Evolutionary conservation across 139 green algal genomes (phyloP), one percentile per base, ranked within the genome.

Genomic region (Ettlia oleoabundans): DNA sequence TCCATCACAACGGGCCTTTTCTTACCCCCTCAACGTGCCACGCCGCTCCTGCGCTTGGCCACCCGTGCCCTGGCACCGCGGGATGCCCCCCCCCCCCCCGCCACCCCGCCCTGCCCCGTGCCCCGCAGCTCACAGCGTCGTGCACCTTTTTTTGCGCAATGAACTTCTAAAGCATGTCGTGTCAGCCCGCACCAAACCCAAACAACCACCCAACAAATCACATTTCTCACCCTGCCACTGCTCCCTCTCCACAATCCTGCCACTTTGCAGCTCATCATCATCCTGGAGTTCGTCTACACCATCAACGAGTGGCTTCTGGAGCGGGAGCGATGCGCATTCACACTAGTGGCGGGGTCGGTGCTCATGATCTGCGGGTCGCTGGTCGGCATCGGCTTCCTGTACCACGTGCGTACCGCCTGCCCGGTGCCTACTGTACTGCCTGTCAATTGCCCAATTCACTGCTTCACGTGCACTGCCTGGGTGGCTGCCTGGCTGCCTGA

Each of bases 201-300:
- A n/a, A n/a, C n/a, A n/a, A n/a, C n/a, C n/a, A n/a, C n/a, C n/a
- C n/a, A n/a, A n/a, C n/a, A n/a, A n/a, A n/a, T n/a, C n/a, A n/a
- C n/a, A n/a, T n/a, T n/a, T n/a, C n/a, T n/a, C n/a, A n/a, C n/a
- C n/a, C n/a, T n/a, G n/a, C 32, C 41, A 7, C 40, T 58, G 7
- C 51, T 58, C 18, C 2, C 58, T 6, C 21, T 19, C 58, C 58
- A 19, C 58, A 66, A n/a, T n/a, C n/a, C 24, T 33, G 0, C 24
- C 68, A 26, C 41, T 61, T 37, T 38, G 72, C 87, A 90, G 74
- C 83, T 96, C 35, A 52, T 97, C 7, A 89, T 96, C 43, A 76
- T 97, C 24, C 86, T 98, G 55, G 83, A 94, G 64, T 91, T 92
- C 32, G 63, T 94, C 10, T 97, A 96, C 58, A 52, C 75, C 26